Evolutionary conservation across 2,329 filamentous ascomycete species (phyloP).

Genomic region (Alternaria longipes): DNA sequence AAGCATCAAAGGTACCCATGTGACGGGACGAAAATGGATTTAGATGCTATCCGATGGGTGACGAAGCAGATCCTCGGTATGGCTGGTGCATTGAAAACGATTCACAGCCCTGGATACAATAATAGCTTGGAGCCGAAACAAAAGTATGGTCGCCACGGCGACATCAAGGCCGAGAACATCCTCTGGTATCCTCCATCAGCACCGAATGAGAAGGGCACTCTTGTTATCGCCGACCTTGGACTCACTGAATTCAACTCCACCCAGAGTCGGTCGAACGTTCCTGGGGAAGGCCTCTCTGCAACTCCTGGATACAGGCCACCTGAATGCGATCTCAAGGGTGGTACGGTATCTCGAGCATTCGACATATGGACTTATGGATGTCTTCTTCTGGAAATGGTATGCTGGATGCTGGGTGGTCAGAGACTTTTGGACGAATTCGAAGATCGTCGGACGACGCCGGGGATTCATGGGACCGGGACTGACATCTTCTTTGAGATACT

Average conservation of each 20-base stretch:
- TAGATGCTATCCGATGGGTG: not conserved
- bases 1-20: not conserved
- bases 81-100: not conserved
- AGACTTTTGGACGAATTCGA: not conserved
- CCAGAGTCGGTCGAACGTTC: not conserved
- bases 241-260: not conserved
- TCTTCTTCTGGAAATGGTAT: constrained; percentile 24
- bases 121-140: not conserved
- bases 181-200: not conserved
- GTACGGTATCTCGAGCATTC: constrained; percentile 21
- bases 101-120: not conserved
- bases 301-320: not conserved
- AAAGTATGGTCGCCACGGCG: not conserved
- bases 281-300: not conserved
- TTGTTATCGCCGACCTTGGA: not conserved
- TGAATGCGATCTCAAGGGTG: constrained; percentile 25
- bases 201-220: not conserved
- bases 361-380: constrained; percentile 35
- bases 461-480: too few relatives aligned
- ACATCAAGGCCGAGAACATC: not conserved
- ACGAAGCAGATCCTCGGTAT: not conserved
- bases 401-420: constrained; percentile 22
- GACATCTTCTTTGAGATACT: not conserved
- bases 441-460: not conserved
- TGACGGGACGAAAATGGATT: not conserved